A percentile compares a stretch with the other conserved stretches of the same genome.
These are phyloP conservation scores for Odonthalia washingtoniensis DNA, from an alignment of 31 red algal genomes.

Conservation along the genomic window DNA sequence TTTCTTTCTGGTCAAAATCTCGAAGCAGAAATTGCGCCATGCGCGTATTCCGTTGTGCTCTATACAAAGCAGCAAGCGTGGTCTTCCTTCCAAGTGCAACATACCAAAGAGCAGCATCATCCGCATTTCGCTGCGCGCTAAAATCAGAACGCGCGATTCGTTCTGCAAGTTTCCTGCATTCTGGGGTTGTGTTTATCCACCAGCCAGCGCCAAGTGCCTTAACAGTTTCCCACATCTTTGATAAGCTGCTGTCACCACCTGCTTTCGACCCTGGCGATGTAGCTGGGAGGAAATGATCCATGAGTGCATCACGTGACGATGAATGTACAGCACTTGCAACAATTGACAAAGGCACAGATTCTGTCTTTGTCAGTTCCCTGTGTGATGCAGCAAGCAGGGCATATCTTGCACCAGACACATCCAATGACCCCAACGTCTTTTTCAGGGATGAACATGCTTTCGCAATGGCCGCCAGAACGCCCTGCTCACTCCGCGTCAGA, in stretches of 20 bases:
- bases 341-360: slow-evolving; percentile 43
- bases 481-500: slow-evolving; percentile 61
- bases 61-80: slow-evolving; percentile 70
- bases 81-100: slow-evolving; percentile 56
- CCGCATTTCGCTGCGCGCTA: slow-evolving; percentile 50
- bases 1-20: slow-evolving; percentile 54
- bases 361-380: slow-evolving; percentile 48
- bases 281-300: slow-evolving; percentile 67
- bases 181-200: slow-evolving; percentile 69
- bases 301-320: slow-evolving; percentile 74
- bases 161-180: slow-evolving; percentile 58
- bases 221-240: slow-evolving; percentile 58
- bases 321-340: slow-evolving; percentile 82
- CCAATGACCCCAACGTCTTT: slow-evolving; percentile 56
- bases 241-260: neutral
- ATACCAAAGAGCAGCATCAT: slow-evolving; percentile 81
- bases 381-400: slow-evolving; percentile 61
- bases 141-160: slow-evolving; percentile 75
- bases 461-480: slow-evolving; percentile 60
- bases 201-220: slow-evolving; percentile 73
- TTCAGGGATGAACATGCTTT: slow-evolving; percentile 53
- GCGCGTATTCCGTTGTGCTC: slow-evolving; percentile 55
- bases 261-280: slow-evolving; percentile 1
- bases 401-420: slow-evolving; percentile 59
- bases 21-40: slow-evolving; percentile 71